These are phyloP conservation scores for Pelargonium cotyledonis DNA, from an alignment of 441 rosid genomes.

Conservation along the genomic window DNA sequence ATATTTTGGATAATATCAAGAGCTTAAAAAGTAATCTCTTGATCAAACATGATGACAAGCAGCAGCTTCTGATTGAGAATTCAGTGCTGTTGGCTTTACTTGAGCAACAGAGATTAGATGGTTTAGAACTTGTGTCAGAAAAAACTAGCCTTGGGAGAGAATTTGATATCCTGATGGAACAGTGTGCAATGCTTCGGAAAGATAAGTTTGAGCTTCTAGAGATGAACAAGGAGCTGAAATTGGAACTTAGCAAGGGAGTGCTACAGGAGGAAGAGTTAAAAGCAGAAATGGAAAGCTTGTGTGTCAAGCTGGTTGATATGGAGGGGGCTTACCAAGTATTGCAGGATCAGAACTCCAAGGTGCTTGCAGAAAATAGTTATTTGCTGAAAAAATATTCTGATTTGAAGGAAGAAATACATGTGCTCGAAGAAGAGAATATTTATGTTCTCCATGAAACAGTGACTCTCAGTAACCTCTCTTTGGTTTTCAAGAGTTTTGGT, in stretches of 20 bases:
- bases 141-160: conserved; percentile 35
- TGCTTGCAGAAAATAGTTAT: conserved; percentile 38
- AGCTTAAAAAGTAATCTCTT: conserved; percentile 40
- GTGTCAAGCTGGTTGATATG: conserved; percentile 35
- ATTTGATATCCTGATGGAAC: conserved; percentile 27
- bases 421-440: conserved; percentile 55
- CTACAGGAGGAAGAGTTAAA: conserved; percentile 39
- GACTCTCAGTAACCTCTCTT: conserved; percentile 37
- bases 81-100: conserved; percentile 46
- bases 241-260: conserved; percentile 41
- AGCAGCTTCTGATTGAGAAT: conserved; percentile 51
- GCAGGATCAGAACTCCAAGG: conserved; percentile 43
- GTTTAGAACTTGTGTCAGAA: conserved; percentile 36
- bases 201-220: conserved; percentile 45
- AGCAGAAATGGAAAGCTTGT: conserved; percentile 34
- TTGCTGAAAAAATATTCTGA: conserved; percentile 40
- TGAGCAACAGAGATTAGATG: conserved; percentile 33
- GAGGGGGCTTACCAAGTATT: conserved; percentile 40
- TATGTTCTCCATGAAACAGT: conserved; percentile 46
- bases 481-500: conserved; percentile 50
- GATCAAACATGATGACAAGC: conserved; percentile 42
- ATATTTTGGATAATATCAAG: conserved; percentile 38
- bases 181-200: conserved; percentile 32
- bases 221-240: conserved; percentile 45
- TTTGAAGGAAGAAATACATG: conserved; percentile 39